Percentiles rank a stretch among this genome's conserved stretches.
phyloP scores from a whole-genome alignment of 1,139 yeast genomes.

The Yamadazyma buinensis region DNA sequence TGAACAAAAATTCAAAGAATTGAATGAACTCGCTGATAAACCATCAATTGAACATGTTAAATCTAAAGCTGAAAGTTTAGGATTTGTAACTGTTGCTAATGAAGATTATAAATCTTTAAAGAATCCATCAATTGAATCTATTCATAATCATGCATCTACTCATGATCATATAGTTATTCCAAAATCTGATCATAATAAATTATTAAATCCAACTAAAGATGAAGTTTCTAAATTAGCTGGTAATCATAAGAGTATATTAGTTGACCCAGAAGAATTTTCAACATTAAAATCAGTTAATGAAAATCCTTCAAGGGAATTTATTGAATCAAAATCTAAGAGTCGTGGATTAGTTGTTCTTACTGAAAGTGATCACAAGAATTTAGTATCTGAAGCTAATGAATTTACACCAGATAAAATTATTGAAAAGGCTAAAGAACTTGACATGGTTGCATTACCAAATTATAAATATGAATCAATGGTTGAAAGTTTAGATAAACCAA shows the following conservation, averaged over 20 bases:
- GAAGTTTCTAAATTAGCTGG: constrained; percentile 11
- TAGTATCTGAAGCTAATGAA: constrained; percentile 22
- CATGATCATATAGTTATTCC: constrained; percentile 6
- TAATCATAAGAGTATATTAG: constrained; percentile 5
- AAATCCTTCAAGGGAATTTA: constrained; percentile 21
- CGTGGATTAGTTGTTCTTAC: constrained; percentile 23
- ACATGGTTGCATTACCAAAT: constrained; percentile 23
- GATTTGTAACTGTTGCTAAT: constrained; percentile 7
- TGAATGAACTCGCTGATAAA: constrained; percentile 9
- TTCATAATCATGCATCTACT: constrained; percentile 15
- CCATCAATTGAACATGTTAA: constrained; percentile 26
- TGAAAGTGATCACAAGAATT: constrained; percentile 21
- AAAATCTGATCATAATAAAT: constrained; percentile 4
- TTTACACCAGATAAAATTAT: constrained; percentile 26
- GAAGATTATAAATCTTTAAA: constrained; percentile 11
- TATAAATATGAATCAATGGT: constrained; percentile 19
- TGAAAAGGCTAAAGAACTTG: constrained; percentile 20
- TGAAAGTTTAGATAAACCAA: constrained; percentile 18
- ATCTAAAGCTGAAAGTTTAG: constrained; percentile 15
- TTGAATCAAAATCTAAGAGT: constrained; percentile 17
- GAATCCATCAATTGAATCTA: constrained; percentile 19
- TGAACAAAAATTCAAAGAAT: constrained; percentile 7
- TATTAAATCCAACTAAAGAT: constrained; percentile 13
- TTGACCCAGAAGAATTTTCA: constrained; percentile 12
- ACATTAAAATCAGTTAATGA: constrained; percentile 14